A percentile compares a stretch with the other conserved stretches of the same genome.
Evolutionary conservation across 176 grass and related monocot genomes (phyloP).

Genomic region (Oryza coarctata): DNA sequence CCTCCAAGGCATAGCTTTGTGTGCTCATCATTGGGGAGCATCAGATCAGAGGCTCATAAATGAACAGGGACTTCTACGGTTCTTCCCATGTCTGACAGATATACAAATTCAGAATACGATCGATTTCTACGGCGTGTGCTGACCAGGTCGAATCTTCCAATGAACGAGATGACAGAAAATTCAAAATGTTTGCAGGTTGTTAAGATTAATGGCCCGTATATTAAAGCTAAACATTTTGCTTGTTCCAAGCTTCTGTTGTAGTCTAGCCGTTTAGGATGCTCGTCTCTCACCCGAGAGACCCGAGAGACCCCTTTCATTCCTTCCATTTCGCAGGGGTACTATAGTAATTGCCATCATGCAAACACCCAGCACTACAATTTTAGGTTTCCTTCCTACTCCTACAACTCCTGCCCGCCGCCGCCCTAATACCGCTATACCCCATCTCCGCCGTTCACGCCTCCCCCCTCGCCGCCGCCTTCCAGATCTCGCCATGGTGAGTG

Average conservation of each 20-base stretch:
- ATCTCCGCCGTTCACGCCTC: not conserved
- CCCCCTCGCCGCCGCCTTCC: not conserved
- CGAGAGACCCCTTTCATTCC: not conserved
- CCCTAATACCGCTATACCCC: not conserved
- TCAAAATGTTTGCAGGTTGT: no score
- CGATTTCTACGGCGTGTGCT: no score
- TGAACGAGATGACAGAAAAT: no score
- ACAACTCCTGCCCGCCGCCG: constrained; percentile 32
- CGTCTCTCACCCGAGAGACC: constrained; percentile 87
- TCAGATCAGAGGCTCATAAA: constrained; percentile 44
- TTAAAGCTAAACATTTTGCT: no score
- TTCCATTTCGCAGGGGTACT: not conserved
- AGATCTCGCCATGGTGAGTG: constrained; percentile 54
- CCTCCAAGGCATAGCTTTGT: not conserved
- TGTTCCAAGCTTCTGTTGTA: no score
- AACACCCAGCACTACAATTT: not conserved
- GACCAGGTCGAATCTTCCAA: no score
- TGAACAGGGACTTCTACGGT: no score
- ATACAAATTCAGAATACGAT: no score
- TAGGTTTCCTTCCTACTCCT: constrained; percentile 35
- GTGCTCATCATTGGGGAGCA: not conserved
- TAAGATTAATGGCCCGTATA: no score
- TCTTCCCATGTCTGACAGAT: no score
- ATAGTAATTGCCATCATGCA: constrained; percentile 1
- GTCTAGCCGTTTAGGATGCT: constrained; percentile 97